A percentile compares a stretch with the other conserved stretches of the same genome.
Conservation (phyloP, 2,329 filamentous ascomycete species). For the Pseudogymnoascus destructans region DNA sequence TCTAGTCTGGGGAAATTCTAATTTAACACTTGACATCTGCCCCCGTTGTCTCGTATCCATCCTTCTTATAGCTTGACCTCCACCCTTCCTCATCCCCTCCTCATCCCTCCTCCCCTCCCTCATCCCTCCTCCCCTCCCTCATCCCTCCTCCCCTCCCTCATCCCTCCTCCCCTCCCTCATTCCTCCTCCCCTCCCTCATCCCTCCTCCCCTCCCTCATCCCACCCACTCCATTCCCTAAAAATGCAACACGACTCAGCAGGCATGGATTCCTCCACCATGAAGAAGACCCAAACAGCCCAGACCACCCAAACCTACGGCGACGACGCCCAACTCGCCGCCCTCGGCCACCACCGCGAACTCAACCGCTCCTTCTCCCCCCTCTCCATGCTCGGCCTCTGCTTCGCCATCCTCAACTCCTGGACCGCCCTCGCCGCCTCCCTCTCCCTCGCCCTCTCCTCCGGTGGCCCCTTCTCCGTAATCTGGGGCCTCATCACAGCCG, state of each 20-base stretch:
- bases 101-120: background rate
- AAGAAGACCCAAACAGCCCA: background rate
- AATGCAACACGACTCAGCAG: background rate
- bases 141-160: background rate
- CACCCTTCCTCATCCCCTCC: background rate
- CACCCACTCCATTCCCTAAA: background rate
- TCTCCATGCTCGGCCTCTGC: slow-evolving; percentile 45
- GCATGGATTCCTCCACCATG: background rate
- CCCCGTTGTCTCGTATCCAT: background rate
- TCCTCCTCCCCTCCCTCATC: background rate
- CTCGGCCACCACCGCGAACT: slow-evolving; percentile 37
- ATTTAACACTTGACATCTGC: background rate
- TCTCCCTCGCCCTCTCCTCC: slow-evolving; percentile 30
- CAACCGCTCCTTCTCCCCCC: slow-evolving; percentile 40
- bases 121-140: background rate
- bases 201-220: background rate
- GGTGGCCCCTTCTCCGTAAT: slow-evolving; percentile 30
- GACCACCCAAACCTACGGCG: slow-evolving; percentile 20
- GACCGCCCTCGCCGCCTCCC: slow-evolving; percentile 26
- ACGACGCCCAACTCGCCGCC: slow-evolving; percentile 38
- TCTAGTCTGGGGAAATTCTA: background rate
- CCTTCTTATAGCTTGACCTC: too few species aligned
- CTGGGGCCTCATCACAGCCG: slow-evolving; percentile 33
- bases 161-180: too few species aligned
- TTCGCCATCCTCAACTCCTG: slow-evolving; percentile 33